Conservation (phyloP, 257 asterid species). For the Thymus mandschuricus region DNA sequence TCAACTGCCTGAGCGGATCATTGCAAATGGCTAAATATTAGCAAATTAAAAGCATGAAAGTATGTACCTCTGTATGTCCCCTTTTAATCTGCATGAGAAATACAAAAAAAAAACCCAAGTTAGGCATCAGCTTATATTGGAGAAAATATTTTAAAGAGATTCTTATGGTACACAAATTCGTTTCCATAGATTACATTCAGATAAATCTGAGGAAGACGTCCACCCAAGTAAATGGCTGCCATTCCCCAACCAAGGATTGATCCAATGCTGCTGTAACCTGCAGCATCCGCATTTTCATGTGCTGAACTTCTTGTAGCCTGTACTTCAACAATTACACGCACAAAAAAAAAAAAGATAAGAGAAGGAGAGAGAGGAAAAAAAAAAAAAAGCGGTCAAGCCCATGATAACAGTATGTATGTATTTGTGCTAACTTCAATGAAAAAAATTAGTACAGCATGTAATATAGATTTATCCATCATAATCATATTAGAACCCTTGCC, state of each 20-base stretch:
- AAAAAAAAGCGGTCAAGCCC: not conserved
- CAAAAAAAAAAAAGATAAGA: too few relatives aligned
- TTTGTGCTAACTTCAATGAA: too few relatives aligned
- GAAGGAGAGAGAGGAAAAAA: too few relatives aligned
- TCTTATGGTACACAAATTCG: not conserved
- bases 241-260: slow-evolving; percentile 81
- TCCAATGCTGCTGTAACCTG: slow-evolving; percentile 45
- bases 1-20: slow-evolving; percentile 6
- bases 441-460: not conserved
- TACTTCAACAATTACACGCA: not conserved
- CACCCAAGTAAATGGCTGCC: slow-evolving; percentile 70
- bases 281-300: slow-evolving; percentile 31
- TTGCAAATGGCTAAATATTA: slow-evolving; percentile 12
- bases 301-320: slow-evolving; percentile 38
- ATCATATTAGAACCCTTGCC: slow-evolving; percentile 32
- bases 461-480: not conserved
- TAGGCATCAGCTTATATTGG: slow-evolving; percentile 9
- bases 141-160: not conserved
- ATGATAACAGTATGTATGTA: not conserved
- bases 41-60: not conserved
- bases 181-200: slow-evolving; percentile 51
- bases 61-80: slow-evolving; percentile 64
- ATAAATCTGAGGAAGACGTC: slow-evolving; percentile 75
- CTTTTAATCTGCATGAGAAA: slow-evolving; percentile 54
- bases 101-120: slow-evolving; percentile 10